phyloP scores from a whole-genome alignment of 2,329 filamentous ascomycete species.

The Hypoxylon sp. region DNA sequence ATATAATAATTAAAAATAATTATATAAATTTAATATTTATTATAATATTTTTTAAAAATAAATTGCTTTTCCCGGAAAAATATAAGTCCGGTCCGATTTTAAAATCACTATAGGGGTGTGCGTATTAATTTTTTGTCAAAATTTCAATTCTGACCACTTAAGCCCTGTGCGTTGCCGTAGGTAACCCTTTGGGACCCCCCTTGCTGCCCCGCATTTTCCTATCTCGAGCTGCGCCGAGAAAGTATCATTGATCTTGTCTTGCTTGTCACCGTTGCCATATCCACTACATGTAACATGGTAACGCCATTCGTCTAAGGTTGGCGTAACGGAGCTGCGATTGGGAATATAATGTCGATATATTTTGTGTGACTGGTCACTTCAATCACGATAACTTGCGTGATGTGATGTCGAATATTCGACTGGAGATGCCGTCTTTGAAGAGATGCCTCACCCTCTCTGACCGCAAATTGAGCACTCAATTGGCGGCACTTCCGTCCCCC shows the following conservation, averaged over 20 bases:
- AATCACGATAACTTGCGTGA: slow-evolving; percentile 45
- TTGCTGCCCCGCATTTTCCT: slow-evolving; percentile 47
- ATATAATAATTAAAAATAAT: no score
- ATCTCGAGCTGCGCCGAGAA: slow-evolving; percentile 39
- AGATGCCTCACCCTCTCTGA: slow-evolving; percentile 19
- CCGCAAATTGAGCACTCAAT: slow-evolving; percentile 29
- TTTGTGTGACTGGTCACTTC: slow-evolving; percentile 33
- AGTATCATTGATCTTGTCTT: slow-evolving; percentile 32
- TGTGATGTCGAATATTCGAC: slow-evolving; percentile 44
- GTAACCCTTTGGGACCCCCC: slow-evolving; percentile 28
- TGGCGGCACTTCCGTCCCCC: slow-evolving; percentile 27
- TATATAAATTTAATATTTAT: no score
- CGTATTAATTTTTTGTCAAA: no score
- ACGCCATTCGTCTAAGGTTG: slow-evolving; percentile 45
- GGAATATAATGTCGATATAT: slow-evolving; percentile 27
- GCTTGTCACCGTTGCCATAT: slow-evolving; percentile 32
- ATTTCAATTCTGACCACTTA: no score
- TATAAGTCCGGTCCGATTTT: no score
- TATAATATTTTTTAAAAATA: no score
- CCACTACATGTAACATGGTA: slow-evolving; percentile 39
- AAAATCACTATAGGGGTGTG: no score
- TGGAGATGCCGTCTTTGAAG: slow-evolving; percentile 37
- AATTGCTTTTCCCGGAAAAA: no score
- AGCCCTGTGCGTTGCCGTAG: no score
- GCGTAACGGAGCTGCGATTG: slow-evolving; percentile 35